These are phyloP conservation scores for Fusarium continuum DNA, from an alignment of 2,329 filamentous ascomycete species.

Conservation along the genomic window DNA sequence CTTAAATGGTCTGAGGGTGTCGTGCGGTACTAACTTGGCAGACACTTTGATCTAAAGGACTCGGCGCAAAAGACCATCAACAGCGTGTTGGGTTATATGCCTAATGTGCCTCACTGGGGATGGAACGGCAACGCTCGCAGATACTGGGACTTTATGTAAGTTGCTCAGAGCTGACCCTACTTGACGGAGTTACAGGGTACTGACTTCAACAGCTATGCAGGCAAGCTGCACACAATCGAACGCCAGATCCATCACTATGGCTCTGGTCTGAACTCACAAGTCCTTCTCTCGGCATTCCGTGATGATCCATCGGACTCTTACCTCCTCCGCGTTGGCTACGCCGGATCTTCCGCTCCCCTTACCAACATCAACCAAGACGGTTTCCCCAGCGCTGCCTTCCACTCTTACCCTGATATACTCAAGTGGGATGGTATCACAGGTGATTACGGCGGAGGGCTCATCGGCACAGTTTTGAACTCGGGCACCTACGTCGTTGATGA, in stretches of 20 bases:
- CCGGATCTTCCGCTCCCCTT: slow-evolving; percentile 61
- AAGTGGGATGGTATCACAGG: slow-evolving; percentile 66
- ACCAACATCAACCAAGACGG: slow-evolving; percentile 65
- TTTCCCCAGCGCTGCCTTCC: slow-evolving; percentile 64
- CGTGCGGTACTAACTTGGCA: slow-evolving; percentile 8
- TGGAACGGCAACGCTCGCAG: slow-evolving; percentile 69
- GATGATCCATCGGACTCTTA: slow-evolving; percentile 57
- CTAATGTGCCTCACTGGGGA: slow-evolving; percentile 67
- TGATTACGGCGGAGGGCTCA: slow-evolving; percentile 65
- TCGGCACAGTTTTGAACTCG: slow-evolving; percentile 60
- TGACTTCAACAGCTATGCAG: slow-evolving; percentile 49
- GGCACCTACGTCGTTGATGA: slow-evolving; percentile 60
- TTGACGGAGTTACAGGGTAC: not conserved
- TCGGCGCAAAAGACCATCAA: slow-evolving; percentile 61
- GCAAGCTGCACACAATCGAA: slow-evolving; percentile 55
- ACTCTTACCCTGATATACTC: slow-evolving; percentile 64
- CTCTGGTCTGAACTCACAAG: slow-evolving; percentile 65
- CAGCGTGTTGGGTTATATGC: slow-evolving; percentile 65
- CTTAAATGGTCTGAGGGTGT: accelerated
- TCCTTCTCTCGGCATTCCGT: slow-evolving; percentile 62
- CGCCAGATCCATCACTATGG: slow-evolving; percentile 67
- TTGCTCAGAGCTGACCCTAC: not conserved
- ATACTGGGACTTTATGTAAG: slow-evolving; percentile 68
- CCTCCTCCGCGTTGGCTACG: slow-evolving; percentile 63
- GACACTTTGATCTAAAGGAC: slow-evolving; percentile 59